phyloP scores from a whole-genome alignment of 2,329 filamentous ascomycete species.

The Fusarium beomiforme region DNA sequence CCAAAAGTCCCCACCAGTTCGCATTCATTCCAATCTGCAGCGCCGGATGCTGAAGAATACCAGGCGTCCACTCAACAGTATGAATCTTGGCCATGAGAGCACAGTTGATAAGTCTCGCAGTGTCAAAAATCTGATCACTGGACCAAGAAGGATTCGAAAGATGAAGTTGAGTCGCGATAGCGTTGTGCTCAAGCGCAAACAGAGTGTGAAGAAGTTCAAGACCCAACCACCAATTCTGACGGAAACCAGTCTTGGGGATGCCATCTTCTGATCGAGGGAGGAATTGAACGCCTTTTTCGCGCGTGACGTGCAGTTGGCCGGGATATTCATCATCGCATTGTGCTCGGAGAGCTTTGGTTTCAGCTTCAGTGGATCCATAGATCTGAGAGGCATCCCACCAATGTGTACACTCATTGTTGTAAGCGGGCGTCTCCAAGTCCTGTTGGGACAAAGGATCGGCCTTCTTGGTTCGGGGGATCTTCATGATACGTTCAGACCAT shows the following conservation, averaged over 20 bases:
- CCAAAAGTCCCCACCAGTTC: constrained; percentile 23
- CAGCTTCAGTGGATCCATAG: constrained; percentile 17
- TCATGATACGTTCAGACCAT: constrained; percentile 11
- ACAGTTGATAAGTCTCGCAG: constrained; percentile 6
- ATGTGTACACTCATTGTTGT: constrained; percentile 20
- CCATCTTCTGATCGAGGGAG: constrained; percentile 1
- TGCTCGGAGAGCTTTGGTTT: not conserved
- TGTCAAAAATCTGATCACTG: constrained; percentile 20
- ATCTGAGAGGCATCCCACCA: constrained; percentile 31
- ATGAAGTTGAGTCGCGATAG: constrained; percentile 21
- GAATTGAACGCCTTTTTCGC: constrained; percentile 4
- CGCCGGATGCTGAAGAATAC: constrained; percentile 15
- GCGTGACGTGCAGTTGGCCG: not conserved
- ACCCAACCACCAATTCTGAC: constrained; percentile 27
- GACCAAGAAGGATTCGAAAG: constrained; percentile 14
- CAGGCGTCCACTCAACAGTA: constrained; percentile 27
- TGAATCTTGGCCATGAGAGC: constrained; percentile 28
- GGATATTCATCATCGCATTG: constrained; percentile 1
- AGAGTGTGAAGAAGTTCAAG: constrained; percentile 22
- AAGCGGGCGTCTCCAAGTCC: constrained; percentile 6
- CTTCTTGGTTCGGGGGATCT: constrained; percentile 3
- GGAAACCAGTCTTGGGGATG: constrained; percentile 21
- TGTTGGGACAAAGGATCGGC: not conserved
- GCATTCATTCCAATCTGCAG: constrained; percentile 27
- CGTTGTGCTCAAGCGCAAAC: constrained; percentile 23